phyloP scores from a whole-genome alignment of 768 basidiomycete genomes.

The Termitomyces sp. region DNA sequence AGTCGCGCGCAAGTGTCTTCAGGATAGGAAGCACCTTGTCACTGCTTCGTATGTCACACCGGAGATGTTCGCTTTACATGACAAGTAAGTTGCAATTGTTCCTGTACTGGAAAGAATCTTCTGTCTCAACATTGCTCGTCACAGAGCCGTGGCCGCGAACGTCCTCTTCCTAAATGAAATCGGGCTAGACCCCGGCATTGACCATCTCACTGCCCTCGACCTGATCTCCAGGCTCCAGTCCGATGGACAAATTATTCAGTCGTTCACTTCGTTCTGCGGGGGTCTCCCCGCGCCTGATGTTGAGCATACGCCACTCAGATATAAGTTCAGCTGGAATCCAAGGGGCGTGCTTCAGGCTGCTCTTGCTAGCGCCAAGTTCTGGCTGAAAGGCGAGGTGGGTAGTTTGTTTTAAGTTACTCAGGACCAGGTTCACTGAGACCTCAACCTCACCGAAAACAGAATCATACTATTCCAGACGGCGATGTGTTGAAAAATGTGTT shows the following conservation, averaged over 20 bases:
- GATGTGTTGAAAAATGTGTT: slow-evolving; percentile 58
- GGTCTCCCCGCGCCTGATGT: slow-evolving; percentile 83
- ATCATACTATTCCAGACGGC: slow-evolving; percentile 45
- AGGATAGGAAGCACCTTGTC: slow-evolving; percentile 69
- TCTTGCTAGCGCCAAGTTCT: slow-evolving; percentile 66
- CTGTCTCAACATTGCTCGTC: too few relatives aligned
- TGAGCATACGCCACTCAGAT: slow-evolving; percentile 66
- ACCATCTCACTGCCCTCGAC: slow-evolving; percentile 82
- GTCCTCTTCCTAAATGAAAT: slow-evolving; percentile 88
- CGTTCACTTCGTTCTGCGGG: slow-evolving; percentile 91
- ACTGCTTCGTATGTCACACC: slow-evolving; percentile 90
- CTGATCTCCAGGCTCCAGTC: slow-evolving; percentile 52
- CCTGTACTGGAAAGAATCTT: too few relatives aligned
- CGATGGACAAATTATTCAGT: slow-evolving; percentile 53
- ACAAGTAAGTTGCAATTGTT: slow-evolving; percentile 39
- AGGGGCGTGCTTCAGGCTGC: slow-evolving; percentile 83
- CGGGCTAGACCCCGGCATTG: slow-evolving; percentile 85
- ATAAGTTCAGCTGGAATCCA: slow-evolving; percentile 95
- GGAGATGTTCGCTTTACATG: slow-evolving; percentile 66
- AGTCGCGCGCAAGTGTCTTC: slow-evolving; percentile 73
- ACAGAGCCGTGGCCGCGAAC: slow-evolving; percentile 54
- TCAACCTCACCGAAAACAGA: slow-evolving; percentile 26
- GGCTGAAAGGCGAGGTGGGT: slow-evolving; percentile 53
- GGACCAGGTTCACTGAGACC: neutral
- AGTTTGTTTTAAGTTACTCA: neutral